phyloP scores from a whole-genome alignment of 73 alveolate species.

The Uronychia binucleata region DNA sequence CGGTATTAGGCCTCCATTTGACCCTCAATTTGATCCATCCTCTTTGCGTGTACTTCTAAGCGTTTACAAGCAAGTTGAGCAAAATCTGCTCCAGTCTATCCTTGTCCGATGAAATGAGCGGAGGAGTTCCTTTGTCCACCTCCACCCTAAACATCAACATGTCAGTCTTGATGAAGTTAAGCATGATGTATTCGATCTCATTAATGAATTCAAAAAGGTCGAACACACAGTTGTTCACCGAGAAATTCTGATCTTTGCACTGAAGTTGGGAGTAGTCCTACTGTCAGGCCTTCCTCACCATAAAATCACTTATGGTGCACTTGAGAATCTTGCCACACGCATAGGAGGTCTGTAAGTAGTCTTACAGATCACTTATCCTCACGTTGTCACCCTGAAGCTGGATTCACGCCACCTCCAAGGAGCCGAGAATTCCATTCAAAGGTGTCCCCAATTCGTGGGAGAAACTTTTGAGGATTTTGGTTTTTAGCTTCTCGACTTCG shows the following conservation, averaged over 20 bases:
- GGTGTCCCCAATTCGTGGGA: background rate
- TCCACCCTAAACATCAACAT: background rate
- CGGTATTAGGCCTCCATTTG: background rate
- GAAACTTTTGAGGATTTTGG: background rate
- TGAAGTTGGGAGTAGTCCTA: background rate
- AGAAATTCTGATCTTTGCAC: background rate
- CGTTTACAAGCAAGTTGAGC: background rate
- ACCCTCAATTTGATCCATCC: background rate
- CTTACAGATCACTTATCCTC: background rate
- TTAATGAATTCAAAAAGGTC: background rate
- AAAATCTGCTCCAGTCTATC: constrained; percentile 6
- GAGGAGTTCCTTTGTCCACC: background rate
- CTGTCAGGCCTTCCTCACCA: background rate
- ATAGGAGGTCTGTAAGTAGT: background rate
- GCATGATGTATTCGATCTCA: background rate
- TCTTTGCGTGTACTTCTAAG: constrained; percentile 1
- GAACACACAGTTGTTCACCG: background rate
- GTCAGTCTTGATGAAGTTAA: background rate
- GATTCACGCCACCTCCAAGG: background rate
- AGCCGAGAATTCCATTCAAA: constrained; percentile 1
- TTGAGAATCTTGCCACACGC: background rate
- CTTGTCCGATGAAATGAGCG: background rate
- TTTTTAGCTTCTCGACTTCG: background rate
- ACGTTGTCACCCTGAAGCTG: background rate
- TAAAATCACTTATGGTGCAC: background rate